These are phyloP conservation scores for Trichoderma sp. DNA, from an alignment of 2,329 filamentous ascomycete species.

Conservation along the genomic window DNA sequence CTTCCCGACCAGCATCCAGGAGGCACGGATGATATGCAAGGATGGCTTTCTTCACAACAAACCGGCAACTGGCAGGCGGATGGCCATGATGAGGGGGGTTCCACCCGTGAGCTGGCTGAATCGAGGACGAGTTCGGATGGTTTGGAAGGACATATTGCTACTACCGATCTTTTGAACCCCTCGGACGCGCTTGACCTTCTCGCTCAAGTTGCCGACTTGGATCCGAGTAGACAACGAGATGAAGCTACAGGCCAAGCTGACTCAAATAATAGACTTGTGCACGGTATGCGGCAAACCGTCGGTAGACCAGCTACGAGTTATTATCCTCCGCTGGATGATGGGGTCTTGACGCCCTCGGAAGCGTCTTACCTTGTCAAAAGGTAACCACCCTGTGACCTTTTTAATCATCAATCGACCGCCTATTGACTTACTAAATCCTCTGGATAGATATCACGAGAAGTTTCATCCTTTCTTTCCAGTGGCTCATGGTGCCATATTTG, in stretches of 20 bases:
- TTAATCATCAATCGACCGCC: not conserved
- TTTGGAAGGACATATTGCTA: not conserved
- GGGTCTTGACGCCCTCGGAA: not conserved
- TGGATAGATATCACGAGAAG: not conserved
- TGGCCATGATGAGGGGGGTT: not conserved
- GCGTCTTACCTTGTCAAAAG: not conserved
- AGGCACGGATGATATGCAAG: not conserved
- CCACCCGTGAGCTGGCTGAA: not conserved
- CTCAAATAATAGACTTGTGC: not conserved
- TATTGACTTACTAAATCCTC: fast-evolving
- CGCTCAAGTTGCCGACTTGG: not conserved
- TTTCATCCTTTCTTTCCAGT: not conserved
- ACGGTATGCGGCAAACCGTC: not conserved
- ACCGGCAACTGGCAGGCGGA: not conserved
- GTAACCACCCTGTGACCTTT: not conserved
- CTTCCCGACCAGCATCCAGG: not conserved
- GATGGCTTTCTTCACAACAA: not conserved
- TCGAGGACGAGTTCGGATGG: not conserved
- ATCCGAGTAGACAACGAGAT: not conserved
- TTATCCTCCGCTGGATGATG: not conserved
- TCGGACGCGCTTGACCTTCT: not conserved
- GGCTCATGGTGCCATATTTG: not conserved
- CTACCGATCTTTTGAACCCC: slow-evolving; percentile 2
- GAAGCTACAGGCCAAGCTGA: not conserved
- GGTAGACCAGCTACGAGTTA: not conserved